Evolutionary conservation across 2,329 filamentous ascomycete genomes (phyloP), one percentile per base, ranked within the genome.

Genomic region (Colletotrichum kahawae): DNA sequence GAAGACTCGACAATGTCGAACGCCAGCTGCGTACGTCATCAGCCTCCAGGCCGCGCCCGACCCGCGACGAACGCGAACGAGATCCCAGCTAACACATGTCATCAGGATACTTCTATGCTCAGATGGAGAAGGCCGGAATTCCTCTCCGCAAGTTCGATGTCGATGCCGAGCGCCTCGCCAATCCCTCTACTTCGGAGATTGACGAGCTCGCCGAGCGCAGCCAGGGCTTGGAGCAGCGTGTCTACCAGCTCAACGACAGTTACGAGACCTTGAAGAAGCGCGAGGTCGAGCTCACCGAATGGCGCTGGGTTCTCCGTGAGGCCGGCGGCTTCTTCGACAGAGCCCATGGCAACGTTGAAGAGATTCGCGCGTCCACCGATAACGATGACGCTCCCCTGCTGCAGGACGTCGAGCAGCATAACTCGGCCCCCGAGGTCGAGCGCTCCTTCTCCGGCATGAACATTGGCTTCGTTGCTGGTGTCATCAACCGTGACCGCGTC

Each of bases 231-330:
- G 97, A 99, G 86, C 95, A 97, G 87, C 92, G 97, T 77, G 92
- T 99, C 78, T 93, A 92, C 74, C 96, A 96, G 79, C 88, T 99
- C 77, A 98, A 98, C 84, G 97, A 98, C 83, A 98, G 96, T 88
- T 98, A 99, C 85, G 97, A 99, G 88, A 98, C 95, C 18, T 87
- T 99, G 84, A 98, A 98, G 91, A 98, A 97, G 88, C 93, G 96
- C 73, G 97, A 98, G 88, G 95, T 98, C 75, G 97, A 99, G 84
- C 89, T 99, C 80, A 98, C 95, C 13, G 97, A 99, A 87, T 98
- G 97, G 97, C 94, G 97, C 82, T 98, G 96, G 95, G 97, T 99
- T 67, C 87, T 99, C 74, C 93, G 95, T 78, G 97, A 99, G 90
- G 96, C 97, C 60, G 97, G 97, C 54, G 95, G 96, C 79, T 99